These are phyloP conservation scores for Boletus mariae DNA, from an alignment of 1,284 basidiomycete genomes.

Conservation along the genomic window DNA sequence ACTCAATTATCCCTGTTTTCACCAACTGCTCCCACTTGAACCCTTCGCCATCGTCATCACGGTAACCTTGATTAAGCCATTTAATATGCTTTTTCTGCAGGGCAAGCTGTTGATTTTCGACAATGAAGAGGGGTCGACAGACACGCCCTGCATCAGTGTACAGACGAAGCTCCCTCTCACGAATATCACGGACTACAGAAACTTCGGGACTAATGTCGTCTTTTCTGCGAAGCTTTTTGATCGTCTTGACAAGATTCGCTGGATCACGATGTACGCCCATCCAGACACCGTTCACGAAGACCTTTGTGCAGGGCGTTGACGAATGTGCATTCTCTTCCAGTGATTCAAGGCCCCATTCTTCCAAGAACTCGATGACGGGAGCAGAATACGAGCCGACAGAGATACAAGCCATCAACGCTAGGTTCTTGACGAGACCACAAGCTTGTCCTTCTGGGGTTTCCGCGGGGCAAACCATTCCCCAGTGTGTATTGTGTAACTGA, in stretches of 20 bases:
- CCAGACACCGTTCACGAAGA: conserved; percentile 99
- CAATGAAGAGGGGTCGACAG: conserved; percentile 95
- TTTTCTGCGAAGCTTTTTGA: conserved; percentile 89
- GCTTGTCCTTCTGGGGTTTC: conserved; percentile 99
- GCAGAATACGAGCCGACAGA: conserved; percentile 96
- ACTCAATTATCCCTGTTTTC: conserved; percentile 87
- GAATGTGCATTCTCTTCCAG: conserved; percentile 88
- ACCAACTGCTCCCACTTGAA: conserved; percentile 88
- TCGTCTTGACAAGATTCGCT: conserved; percentile 86
- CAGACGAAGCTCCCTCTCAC: conserved; percentile 90
- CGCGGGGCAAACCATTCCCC: conserved; percentile 99
- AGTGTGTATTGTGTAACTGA: conserved; percentile 98
- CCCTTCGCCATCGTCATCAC: conserved; percentile 52
- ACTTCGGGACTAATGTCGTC: conserved; percentile 97
- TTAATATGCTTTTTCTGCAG: conserved; percentile 85
- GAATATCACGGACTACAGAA: conserved; percentile 94
- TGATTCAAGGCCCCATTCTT: conserved; percentile 96
- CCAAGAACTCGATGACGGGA: conserved; percentile 97
- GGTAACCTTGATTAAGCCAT: conserved; percentile 56
- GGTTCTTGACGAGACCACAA: conserved; percentile 98
- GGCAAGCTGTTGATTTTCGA: conserved; percentile 84
- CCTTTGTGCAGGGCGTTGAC: conserved; percentile 84
- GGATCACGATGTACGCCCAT: conserved; percentile 99
- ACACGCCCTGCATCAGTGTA: conserved; percentile 98
- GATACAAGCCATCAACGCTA: conserved; percentile 97